Base-by-base conservation (phyloP, 495 filamentous ascomycete species). In the Penicillium turbatum region DNA sequence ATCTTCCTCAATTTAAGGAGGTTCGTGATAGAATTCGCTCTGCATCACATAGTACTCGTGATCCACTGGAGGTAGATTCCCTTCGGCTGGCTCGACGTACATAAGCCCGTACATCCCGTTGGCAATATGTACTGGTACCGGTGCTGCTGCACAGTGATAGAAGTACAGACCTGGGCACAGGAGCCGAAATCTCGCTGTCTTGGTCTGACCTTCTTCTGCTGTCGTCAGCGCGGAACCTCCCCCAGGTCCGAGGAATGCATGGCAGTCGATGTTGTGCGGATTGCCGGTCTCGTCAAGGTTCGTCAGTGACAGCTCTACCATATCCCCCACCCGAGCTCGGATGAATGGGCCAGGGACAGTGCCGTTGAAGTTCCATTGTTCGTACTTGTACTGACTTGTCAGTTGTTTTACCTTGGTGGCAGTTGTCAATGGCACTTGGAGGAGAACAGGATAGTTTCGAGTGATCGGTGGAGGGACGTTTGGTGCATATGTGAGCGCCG, bases 1-100 rank as follows among this genome's bases (percentile, higher is more conserved):
- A 42, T 63, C 17, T 3, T 55, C 57, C 30, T 48, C 54, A 7
- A 27, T 42, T 34, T 64, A 54, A 1, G 61, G 61, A 16, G 57
- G 58, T 37, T 64, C 61, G 24, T 61, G 58, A 21, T 64, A 64
- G 49, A 64, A 64, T 30, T 61, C 61, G 36, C 61, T 64, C 34
- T 64, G 61, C 48, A 64, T 58, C 29, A 64, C 55, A 50, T 61
- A 64, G 55, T 64, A 64, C 44, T 64, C 61, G 7, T 31, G 42
- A 24, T 64, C 61, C 17, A 61, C 58, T 6, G 48, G 32, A 2
- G 61, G 51, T 1, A 64, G 58, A 7, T 61, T 55, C 5, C 57
- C 42, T 24, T 48, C 31, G 3, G 16, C 16, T 21, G 37, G 37
- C 9, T 39, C 17, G 1, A 39, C 37, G 21, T 39, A 39, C 37